Evolutionary conservation across 495 filamentous ascomycete species (phyloP).

Genomic region (Astrothelium subdiscretum): DNA sequence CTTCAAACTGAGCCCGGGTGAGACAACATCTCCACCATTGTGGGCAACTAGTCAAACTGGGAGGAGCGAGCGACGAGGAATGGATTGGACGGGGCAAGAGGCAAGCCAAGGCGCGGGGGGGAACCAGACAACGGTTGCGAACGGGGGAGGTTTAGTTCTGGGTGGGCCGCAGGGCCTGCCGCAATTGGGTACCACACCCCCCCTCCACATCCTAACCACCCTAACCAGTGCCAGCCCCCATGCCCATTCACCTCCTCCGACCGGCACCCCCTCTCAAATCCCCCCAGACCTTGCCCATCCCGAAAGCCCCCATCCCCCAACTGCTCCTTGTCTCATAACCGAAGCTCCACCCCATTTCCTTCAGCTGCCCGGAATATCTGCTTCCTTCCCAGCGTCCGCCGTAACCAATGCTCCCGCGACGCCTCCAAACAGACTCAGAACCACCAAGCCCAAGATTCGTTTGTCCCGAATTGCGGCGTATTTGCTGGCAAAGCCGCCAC

Average conservation of each 20-base stretch:
- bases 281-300: not conserved
- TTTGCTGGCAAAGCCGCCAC: not conserved
- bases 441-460: not conserved
- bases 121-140: no score
- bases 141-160: not conserved
- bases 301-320: not conserved
- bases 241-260: not conserved
- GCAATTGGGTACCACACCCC: not conserved
- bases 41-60: no score
- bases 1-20: no score
- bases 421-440: not conserved
- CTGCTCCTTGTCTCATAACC: not conserved
- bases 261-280: not conserved
- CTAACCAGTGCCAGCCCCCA: not conserved
- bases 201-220: not conserved
- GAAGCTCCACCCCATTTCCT: constrained; percentile 10
- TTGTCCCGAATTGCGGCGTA: not conserved
- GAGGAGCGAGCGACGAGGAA: no score
- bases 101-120: no score
- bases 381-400: not conserved
- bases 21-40: no score
- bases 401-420: not conserved
- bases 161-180: not conserved
- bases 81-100: no score
- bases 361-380: constrained; percentile 5